Base-by-base conservation (phyloP, 805 yeast genomes). In the Tetrapisispora phaffii region DNA sequence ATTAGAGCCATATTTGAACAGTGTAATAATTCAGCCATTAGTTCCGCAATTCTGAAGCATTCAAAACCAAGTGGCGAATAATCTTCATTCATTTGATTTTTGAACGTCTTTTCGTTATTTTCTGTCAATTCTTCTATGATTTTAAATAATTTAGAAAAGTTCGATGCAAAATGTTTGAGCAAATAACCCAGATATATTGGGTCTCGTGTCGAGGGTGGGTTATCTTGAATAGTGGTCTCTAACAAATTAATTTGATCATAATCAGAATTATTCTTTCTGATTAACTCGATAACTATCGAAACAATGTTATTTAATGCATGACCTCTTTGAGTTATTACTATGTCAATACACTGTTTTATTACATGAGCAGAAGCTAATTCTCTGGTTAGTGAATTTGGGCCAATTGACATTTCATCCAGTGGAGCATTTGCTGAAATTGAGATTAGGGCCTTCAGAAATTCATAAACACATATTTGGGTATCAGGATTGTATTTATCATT, bases 1-100 rank as follows among this genome's bases (percentile, higher is more conserved):
- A 93, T 73, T 17, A 88, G 71, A 0, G 83, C 86, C 97, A 93
- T 93, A 66, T 93, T 93, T n/a, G 96, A 87, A 60, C 99, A 93
- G 65, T 93, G 98, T 46, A 93, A 72, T 34, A 93, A 71, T 58
- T 93, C 99, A 0, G 98, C 98, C 41, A 93, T 78, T 43, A 93
- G 69, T 65, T 93, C 99, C 49, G 95, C 81, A 21, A 93, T 76
- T 58, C 88, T 85, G 66, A 93, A 89, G 51, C 89, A 74, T 55
- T 89, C 95, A 62, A 90, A 86, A 0, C 98, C 98, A 20, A 93
- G 67, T 1, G 93, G 88, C 55, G 79, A 81, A 53, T 42, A 59
- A 12, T 76, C 74, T 24, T 65, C 64, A 17, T 87, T 85, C 52
- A 83, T 73, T 33, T 88, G 83, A 29, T 86, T 84, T 43, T 68